phyloP scores from a whole-genome alignment of 176 grass and related monocot genomes.

The Eremochloa ophiuroides region DNA sequence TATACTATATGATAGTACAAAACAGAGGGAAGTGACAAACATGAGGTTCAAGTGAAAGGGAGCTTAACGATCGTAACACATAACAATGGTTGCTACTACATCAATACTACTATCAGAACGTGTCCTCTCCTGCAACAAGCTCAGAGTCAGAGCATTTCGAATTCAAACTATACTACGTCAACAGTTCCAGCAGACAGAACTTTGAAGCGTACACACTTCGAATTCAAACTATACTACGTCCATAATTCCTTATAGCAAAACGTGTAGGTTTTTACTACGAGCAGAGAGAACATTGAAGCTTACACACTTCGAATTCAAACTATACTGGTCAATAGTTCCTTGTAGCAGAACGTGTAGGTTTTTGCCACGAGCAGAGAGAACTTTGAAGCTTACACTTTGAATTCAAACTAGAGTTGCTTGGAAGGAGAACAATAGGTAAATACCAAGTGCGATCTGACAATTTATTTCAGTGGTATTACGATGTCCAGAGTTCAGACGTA shows the following conservation, averaged over 20 bases:
- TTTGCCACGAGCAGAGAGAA: not conserved
- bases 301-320: not conserved
- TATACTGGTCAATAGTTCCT: not conserved
- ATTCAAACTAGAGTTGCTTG: not conserved
- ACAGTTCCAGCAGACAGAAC: not conserved
- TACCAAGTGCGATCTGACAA: not conserved
- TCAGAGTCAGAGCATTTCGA: not conserved
- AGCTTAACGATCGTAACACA: not conserved
- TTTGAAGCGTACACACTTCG: not conserved
- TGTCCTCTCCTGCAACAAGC: not conserved
- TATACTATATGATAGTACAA: too few relatives aligned
- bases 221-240: not conserved
- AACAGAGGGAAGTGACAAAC: too few relatives aligned
- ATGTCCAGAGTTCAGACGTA: not conserved
- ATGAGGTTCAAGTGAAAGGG: not conserved
- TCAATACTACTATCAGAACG: not conserved
- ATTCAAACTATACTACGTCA: not conserved
- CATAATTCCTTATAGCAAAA: not conserved
- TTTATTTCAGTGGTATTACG: not conserved
- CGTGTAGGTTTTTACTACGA: not conserved
- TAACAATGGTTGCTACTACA: not conserved
- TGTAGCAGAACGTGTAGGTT: not conserved
- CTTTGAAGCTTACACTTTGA: not conserved
- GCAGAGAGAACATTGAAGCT: not conserved
- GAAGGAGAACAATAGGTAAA: not conserved